Evolutionary conservation across 1,284 basidiomycete species (phyloP).

Genomic region (Peniophora sp.): DNA sequence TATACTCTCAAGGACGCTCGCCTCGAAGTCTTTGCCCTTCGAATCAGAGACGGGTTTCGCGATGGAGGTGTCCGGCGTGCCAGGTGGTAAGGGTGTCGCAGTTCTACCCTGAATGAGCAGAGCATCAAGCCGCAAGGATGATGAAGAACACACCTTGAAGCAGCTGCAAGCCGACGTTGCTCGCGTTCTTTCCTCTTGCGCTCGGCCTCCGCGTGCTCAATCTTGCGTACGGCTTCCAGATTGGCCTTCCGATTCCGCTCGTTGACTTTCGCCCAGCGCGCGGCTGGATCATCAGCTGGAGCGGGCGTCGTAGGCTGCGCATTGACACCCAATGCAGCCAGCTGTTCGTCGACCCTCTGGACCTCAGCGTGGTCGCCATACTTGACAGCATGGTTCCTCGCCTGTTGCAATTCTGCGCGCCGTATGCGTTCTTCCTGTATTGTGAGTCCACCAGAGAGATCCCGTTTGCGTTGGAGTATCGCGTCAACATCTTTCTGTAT

Average conservation of each 20-base stretch:
- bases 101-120: no score
- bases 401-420: constrained; percentile 49
- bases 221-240: constrained; percentile 66
- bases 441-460: constrained; percentile 33
- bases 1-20: constrained; percentile 53
- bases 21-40: constrained; percentile 42
- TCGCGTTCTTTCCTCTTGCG: constrained; percentile 60
- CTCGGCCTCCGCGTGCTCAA: constrained; percentile 63
- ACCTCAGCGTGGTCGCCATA: constrained; percentile 63
- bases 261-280: constrained; percentile 72
- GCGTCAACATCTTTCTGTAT: constrained; percentile 56
- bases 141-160: constrained; percentile 39
- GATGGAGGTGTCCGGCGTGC: no score
- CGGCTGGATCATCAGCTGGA: constrained; percentile 31
- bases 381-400: constrained; percentile 60
- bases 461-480: constrained; percentile 59
- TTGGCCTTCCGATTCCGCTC: constrained; percentile 84
- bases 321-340: constrained; percentile 43
- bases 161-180: constrained; percentile 8
- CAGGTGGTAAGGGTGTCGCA: no score
- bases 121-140: no score
- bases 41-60: constrained; percentile 17
- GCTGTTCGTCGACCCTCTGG: constrained; percentile 48
- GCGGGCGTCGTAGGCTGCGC: constrained; percentile 17
- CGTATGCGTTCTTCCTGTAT: constrained; percentile 31